Base-by-base conservation (phyloP, 768 basidiomycete genomes). In the Mycena albidolilacea region DNA sequence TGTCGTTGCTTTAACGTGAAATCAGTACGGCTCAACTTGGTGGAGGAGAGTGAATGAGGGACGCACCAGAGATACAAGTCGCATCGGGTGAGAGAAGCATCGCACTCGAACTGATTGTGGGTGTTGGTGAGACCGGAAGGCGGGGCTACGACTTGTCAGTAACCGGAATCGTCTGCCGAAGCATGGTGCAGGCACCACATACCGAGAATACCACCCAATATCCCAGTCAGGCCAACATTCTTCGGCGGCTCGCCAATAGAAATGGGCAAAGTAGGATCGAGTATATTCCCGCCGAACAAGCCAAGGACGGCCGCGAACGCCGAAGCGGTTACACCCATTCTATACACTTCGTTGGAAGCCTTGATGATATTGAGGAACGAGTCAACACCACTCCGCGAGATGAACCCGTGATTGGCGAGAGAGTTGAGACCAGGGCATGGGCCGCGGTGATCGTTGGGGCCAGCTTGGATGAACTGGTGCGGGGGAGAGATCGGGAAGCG, bases 401-500 rank as follows among this genome's bases (percentile, higher is more conserved):
- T 57, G 64, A 57, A 64, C 30, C 52, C 65, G 64, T 72, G 65
- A 67, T 72, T 72, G 30, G 71, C 71, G 54, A 68, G 62, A 50
- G 72, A 57, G 72, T 73, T 73, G 61, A 73, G 59, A 38, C 72
- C 65, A 55, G 72, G 72, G 64, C 72, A 73, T 37, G 72, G 72
- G 35, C 67, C 65, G n/a, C 72, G 72, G 57, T 41, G 44, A 43
- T 72, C 71, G 44, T 67, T 67, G 37, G 64, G 71, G 41, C 64
- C 65, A 50, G 65, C 64, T 48, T 64, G 41, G 58, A 65, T 60
- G 58, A 63, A 72, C 38, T 58, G 64, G 60, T 72, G 71, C 52
- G 69, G 62, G 46, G 44, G 43, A 64, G 63, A 19, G 35, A 39
- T 43, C 48, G 19, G 63, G 63, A 64, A 50, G 63, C 63, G 63